phyloP scores from a whole-genome alignment of 495 filamentous ascomycete species.

The Aspergillus incahuasiensis region DNA sequence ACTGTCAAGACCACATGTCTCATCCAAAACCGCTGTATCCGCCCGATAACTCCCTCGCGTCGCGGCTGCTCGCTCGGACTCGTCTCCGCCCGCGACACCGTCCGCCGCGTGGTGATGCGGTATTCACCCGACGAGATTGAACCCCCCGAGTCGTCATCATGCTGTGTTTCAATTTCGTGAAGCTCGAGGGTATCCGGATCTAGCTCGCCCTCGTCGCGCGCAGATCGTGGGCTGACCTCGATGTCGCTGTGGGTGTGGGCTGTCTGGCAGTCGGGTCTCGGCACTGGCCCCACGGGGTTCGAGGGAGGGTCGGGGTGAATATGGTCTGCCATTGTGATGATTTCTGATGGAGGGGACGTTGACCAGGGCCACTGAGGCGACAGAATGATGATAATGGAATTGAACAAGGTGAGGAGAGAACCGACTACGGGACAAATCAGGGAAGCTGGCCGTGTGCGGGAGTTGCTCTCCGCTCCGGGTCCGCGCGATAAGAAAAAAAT shows the following conservation, averaged over 20 bases:
- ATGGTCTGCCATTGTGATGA: not conserved
- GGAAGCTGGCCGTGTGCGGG: too few relatives aligned
- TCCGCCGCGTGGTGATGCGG: constrained; percentile 25
- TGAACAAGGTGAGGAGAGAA: not conserved
- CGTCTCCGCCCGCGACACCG: constrained; percentile 15
- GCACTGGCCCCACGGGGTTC: not conserved
- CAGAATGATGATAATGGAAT: too few relatives aligned
- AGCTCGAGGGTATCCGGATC: constrained; percentile 33
- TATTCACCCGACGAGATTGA: constrained; percentile 39
- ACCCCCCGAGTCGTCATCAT: constrained; percentile 21
- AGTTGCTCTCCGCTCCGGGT: too few relatives aligned
- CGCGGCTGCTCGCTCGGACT: constrained; percentile 9
- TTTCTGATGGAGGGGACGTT: too few relatives aligned
- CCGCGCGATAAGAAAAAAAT: too few relatives aligned
- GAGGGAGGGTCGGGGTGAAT: not conserved
- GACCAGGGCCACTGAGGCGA: too few relatives aligned
- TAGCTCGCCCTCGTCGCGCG: constrained; percentile 16
- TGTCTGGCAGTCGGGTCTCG: not conserved
- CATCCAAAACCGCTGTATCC: constrained; percentile 34
- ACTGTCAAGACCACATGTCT: constrained; percentile 39
- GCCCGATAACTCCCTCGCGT: constrained; percentile 23
- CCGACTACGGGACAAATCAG: too few relatives aligned
- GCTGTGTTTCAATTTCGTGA: constrained; percentile 30
- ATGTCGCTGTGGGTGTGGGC: not conserved
- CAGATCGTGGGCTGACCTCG: not conserved